These are phyloP conservation scores for Rhynchosporium secalis DNA, from an alignment of 2,329 filamentous ascomycete species.

Conservation along the genomic window DNA sequence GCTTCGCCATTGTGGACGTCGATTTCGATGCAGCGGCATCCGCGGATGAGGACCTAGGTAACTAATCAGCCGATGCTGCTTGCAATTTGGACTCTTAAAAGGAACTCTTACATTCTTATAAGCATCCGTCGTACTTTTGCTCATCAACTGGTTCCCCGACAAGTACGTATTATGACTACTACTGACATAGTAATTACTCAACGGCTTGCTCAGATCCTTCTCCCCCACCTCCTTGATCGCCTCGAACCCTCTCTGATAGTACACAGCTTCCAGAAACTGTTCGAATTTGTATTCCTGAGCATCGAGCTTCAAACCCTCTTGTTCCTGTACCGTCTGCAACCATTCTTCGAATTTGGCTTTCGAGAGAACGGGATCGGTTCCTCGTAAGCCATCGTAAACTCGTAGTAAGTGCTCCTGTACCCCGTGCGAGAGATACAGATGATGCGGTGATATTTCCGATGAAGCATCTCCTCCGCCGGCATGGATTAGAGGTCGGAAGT, in stretches of 20 bases:
- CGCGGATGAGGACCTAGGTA: constrained; percentile 65
- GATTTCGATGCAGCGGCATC: constrained; percentile 90
- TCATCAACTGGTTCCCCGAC: constrained; percentile 80
- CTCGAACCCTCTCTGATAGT: constrained; percentile 36
- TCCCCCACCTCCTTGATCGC: constrained; percentile 28
- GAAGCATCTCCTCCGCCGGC: constrained; percentile 32
- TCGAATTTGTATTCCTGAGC: constrained; percentile 39
- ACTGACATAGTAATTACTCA: constrained; percentile 82
- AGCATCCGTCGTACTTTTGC: constrained; percentile 69
- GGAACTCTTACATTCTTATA: constrained; percentile 67
- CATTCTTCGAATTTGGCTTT: constrained; percentile 49
- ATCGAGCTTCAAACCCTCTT: constrained; percentile 28
- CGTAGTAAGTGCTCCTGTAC: constrained; percentile 51
- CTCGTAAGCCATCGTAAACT: constrained; percentile 50
- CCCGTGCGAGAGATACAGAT: constrained; percentile 48
- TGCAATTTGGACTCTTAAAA: neutral
- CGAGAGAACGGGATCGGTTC: constrained; percentile 39
- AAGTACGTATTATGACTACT: constrained; percentile 96
- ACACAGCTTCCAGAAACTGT: constrained; percentile 38
- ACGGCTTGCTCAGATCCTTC: constrained; percentile 38
- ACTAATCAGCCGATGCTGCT: constrained; percentile 15
- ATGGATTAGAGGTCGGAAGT: constrained; percentile 31
- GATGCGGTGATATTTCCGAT: constrained; percentile 31
- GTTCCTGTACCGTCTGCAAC: constrained; percentile 49
- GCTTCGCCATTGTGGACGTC: constrained; percentile 84